Evolutionary conservation across 129 eudicot species (phyloP).

Genomic region (Ambrosia trifida): DNA sequence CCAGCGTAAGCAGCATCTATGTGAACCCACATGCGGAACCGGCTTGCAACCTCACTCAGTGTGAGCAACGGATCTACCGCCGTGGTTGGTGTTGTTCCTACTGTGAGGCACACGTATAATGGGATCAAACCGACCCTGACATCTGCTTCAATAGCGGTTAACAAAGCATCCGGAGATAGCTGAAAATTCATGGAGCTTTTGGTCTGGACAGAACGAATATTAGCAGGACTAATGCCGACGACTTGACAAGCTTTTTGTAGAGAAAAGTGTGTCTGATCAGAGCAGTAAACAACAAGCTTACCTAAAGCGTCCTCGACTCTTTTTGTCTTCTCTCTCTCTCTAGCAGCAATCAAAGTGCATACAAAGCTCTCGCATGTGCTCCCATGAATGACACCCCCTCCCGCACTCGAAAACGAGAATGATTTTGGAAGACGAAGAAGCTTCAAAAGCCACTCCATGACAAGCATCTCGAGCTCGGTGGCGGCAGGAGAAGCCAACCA

Average conservation of each 20-base stretch:
- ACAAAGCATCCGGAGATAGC: constrained; percentile 8
- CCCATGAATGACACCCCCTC: constrained; percentile 48
- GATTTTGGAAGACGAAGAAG: constrained; percentile 41
- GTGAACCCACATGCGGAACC: constrained; percentile 34
- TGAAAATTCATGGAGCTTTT: constrained; percentile 15
- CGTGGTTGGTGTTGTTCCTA: constrained; percentile 42
- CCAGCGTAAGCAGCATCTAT: constrained; percentile 35
- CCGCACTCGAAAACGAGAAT: constrained; percentile 35
- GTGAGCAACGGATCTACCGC: constrained; percentile 33
- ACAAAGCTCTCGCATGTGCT: constrained; percentile 42
- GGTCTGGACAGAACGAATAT: constrained; percentile 21
- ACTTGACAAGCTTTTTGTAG: constrained; percentile 29
- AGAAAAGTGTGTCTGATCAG: constrained; percentile 40
- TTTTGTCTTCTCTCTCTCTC: constrained; percentile 23
- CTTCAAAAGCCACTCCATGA: constrained; percentile 43
- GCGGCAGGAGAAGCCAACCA: constrained; percentile 45
- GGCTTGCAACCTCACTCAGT: constrained; percentile 21
- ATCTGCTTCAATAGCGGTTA: constrained; percentile 13
- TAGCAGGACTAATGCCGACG: constrained; percentile 29
- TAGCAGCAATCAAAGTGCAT: constrained; percentile 35
- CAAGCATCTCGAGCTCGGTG: constrained; percentile 43
- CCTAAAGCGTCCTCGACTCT: constrained; percentile 3
- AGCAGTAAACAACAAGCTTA: constrained; percentile 41
- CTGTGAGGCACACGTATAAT: constrained; percentile 24
- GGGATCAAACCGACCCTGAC: constrained; percentile 34